phyloP scores from a whole-genome alignment of 805 yeast species.

The Grigorovia yakushimaensis region DNA sequence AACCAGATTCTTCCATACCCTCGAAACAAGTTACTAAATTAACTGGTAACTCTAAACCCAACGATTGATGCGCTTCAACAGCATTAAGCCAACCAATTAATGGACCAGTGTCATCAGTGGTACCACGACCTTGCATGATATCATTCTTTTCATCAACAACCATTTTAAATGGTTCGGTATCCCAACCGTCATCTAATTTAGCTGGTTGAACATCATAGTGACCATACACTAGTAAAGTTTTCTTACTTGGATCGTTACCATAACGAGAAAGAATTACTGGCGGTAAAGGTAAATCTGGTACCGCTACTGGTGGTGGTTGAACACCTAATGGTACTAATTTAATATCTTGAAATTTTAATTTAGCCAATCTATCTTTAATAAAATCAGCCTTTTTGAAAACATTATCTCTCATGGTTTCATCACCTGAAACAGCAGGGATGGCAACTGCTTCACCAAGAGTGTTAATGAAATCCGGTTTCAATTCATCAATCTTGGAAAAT shows the following conservation, averaged over 20 bases:
- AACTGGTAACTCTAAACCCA: constrained; percentile 85
- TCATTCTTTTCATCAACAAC: constrained; percentile 52
- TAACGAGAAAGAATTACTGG: constrained; percentile 89
- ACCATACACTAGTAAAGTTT: constrained; percentile 86
- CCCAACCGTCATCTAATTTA: constrained; percentile 85
- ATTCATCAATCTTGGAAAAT: constrained; percentile 55
- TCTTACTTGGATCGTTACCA: constrained; percentile 75
- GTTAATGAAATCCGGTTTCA: constrained; percentile 63
- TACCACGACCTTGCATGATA: constrained; percentile 81
- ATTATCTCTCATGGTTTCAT: constrained; percentile 76
- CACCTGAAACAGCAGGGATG: constrained; percentile 91
- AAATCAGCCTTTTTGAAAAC: constrained; percentile 87
- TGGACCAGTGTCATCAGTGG: constrained; percentile 98
- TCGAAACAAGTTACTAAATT: constrained; percentile 89
- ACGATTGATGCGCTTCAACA: constrained; percentile 78
- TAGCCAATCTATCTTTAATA: constrained; percentile 55
- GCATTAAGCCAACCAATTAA: constrained; percentile 94
- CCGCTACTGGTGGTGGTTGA: constrained; percentile 85
- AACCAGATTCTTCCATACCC: constrained; percentile 99
- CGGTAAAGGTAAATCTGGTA: constrained; percentile 64
- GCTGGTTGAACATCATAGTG: constrained; percentile 99
- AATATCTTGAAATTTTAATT: constrained; percentile 73
- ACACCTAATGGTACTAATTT: constrained; percentile 73
- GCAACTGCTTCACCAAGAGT: constrained; percentile 78
- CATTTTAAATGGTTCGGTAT: constrained; percentile 78